These are phyloP conservation scores for Cutaneotrichosporon sp. DNA, from an alignment of 1,284 basidiomycete species.

Conservation along the genomic window DNA sequence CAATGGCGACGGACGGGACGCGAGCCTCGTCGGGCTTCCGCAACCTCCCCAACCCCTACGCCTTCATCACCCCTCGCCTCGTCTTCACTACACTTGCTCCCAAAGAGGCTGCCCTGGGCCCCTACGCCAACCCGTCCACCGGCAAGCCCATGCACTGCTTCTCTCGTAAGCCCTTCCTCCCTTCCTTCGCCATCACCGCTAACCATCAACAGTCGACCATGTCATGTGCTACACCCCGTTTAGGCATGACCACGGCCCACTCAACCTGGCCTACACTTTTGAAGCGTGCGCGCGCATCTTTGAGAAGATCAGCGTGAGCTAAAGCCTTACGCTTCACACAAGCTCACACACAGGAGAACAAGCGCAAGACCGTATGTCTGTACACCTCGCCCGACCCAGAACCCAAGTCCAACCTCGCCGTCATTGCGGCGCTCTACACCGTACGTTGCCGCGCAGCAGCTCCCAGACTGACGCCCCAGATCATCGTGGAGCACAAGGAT, in stretches of 20 bases:
- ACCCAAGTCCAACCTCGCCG: conserved; percentile 86
- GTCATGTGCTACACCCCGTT: conserved; percentile 89
- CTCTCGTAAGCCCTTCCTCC: conserved; percentile 23
- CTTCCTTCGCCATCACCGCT: conserved; percentile 51
- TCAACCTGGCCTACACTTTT: conserved; percentile 87
- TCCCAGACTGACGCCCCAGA: conserved; percentile 52
- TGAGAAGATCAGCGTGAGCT: conserved; percentile 72
- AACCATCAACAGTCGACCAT: conserved; percentile 56
- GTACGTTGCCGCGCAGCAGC: conserved; percentile 16
- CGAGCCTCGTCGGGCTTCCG: conserved; percentile 8
- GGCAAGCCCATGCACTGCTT: conserved; percentile 31
- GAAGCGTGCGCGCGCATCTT: conserved; percentile 90
- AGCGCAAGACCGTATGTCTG: conserved; percentile 59
- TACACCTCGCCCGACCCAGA: conserved; percentile 82
- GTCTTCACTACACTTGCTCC: conserved; percentile 40
- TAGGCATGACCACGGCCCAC: conserved; percentile 89
- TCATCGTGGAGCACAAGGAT: conserved; percentile 86
- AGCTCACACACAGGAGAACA: conserved; percentile 55
- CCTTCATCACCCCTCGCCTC: conserved; percentile 33
- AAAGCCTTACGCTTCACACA: background rate
- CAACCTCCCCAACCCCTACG: conserved; percentile 33
- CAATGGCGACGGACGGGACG: background rate
- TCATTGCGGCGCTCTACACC: conserved; percentile 80
- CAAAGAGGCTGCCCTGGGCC: conserved; percentile 22
- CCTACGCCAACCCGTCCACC: conserved; percentile 33